phyloP scores from a whole-genome alignment of 768 basidiomycete genomes.

The Leccinum uliginosum region DNA sequence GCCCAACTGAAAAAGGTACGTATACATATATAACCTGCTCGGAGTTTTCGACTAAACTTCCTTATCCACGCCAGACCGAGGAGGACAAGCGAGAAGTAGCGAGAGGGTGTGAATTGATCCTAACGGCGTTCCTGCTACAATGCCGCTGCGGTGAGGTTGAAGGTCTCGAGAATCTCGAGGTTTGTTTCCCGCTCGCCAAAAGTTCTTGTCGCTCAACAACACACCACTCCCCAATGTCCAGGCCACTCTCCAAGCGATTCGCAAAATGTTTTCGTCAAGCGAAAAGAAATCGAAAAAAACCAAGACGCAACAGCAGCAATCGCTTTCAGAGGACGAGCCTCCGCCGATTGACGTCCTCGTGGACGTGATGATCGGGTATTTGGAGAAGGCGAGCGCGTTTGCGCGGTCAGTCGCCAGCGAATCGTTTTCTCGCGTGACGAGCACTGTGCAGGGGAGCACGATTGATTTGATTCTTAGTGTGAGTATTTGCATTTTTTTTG shows the following conservation, averaged over 20 bases:
- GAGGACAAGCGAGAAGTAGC: slow-evolving; percentile 30
- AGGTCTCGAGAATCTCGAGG: slow-evolving; percentile 62
- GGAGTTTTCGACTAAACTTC: neutral
- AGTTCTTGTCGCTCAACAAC: neutral
- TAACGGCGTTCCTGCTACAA: slow-evolving; percentile 67
- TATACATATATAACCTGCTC: neutral
- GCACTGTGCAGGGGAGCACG: slow-evolving; percentile 61
- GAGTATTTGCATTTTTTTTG: slow-evolving; percentile 30
- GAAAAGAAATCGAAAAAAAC: slow-evolving; percentile 40
- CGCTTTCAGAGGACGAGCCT: slow-evolving; percentile 29
- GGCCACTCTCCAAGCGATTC: slow-evolving; percentile 58
- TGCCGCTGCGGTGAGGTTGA: slow-evolving; percentile 64
- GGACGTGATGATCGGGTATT: slow-evolving; percentile 84
- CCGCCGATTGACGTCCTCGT: slow-evolving; percentile 81
- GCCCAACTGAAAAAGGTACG: slow-evolving; percentile 44
- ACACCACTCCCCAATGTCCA: slow-evolving; percentile 24
- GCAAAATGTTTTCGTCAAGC: slow-evolving; percentile 45
- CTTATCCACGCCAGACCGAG: slow-evolving; percentile 3
- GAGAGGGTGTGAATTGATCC: slow-evolving; percentile 65
- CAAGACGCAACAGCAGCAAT: slow-evolving; percentile 3
- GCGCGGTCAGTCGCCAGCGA: slow-evolving; percentile 77
- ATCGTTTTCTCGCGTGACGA: slow-evolving; percentile 70
- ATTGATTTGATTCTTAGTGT: slow-evolving; percentile 81
- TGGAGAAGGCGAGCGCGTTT: slow-evolving; percentile 81
- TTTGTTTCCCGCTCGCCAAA: slow-evolving; percentile 22